Evolutionary conservation across 1,284 basidiomycete genomes (phyloP), one percentile per base, ranked within the genome.

Genomic region (Malassezia psittaci): DNA sequence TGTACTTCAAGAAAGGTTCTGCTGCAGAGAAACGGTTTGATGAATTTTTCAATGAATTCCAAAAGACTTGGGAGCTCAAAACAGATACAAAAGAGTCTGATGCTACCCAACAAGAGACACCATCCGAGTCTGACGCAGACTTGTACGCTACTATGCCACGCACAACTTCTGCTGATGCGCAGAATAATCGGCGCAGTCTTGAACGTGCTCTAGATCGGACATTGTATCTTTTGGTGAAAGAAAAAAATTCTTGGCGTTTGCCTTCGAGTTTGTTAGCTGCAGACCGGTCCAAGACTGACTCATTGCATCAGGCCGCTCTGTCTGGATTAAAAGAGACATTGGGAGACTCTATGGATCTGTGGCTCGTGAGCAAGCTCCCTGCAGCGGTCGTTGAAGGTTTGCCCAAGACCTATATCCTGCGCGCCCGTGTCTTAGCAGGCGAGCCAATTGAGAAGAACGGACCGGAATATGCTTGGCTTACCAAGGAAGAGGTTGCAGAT

Each of bases 1-100:
- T 94, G 76, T 96, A 94, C 79, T 96, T 96, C 81, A 91, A 91
- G 76, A 83, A 85, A 57, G 91, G 90, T 0, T 88, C 88, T 0
- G 80, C 89, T 3, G 82, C 93, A 34, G 85, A 91, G 73, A 83
- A 84, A 40, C 82, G 85, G 47, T 96, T 90, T 74, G 81, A 85
- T 63, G 76, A 76, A 38, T 74, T 76, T 50, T 81, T 84, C 66
- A 54, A 66, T 9, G 59, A 65, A 21, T 49, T 63, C 38, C 54
- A 62, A 50, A 58, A 73, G 76, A 60, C 74, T 24, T 50, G 60
- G 52, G 57, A 59, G 29, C 32, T 51, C 16, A 36, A 29, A 38
- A 46, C 47, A n/a, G 52, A 40, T 34, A 48, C 54, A 11, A 40
- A 11, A 33, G 38, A 32, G 5, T 15, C 18, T 15, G 24, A 38